Evolutionary conservation across 805 yeast species (phyloP).

Genomic region (Hanseniaspora nectarophila): DNA sequence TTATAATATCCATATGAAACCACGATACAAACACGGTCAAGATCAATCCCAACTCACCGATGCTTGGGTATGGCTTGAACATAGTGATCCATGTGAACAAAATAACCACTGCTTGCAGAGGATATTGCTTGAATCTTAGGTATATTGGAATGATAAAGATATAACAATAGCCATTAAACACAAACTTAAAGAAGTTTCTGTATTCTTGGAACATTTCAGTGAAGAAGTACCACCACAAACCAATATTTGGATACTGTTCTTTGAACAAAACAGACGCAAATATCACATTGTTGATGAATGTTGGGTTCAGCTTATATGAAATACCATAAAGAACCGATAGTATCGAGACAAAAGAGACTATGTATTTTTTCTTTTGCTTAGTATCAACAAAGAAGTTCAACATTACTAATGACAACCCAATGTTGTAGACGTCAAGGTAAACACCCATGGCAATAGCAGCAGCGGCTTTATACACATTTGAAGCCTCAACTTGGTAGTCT

Average conservation of each 20-base stretch:
- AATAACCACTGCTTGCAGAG: conserved; percentile 44
- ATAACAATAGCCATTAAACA: conserved; percentile 65
- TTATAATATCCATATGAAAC: conserved; percentile 4
- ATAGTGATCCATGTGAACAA: conserved; percentile 45
- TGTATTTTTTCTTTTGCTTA: not conserved
- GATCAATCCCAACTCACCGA: conserved; percentile 60
- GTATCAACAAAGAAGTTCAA: not conserved
- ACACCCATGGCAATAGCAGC: not conserved
- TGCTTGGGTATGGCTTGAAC: conserved; percentile 74
- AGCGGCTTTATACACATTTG: not conserved
- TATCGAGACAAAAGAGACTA: not conserved
- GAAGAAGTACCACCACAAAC: conserved; percentile 98
- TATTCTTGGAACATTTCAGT: conserved; percentile 89
- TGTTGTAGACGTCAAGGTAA: not conserved
- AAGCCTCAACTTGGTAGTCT: conserved; percentile 21
- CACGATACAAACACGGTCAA: conserved; percentile 17
- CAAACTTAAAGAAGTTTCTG: conserved; percentile 66
- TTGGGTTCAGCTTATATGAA: not conserved
- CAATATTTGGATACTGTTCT: conserved; percentile 56
- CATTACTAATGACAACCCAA: not conserved
- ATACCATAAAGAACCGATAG: not conserved
- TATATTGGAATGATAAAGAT: conserved; percentile 65
- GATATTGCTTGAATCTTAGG: conserved; percentile 43
- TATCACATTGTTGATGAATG: not conserved
- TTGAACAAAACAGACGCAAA: not conserved